Conservation (phyloP, 2,329 filamentous ascomycete genomes). For the Cladosporium austrohemisphaericum region DNA sequence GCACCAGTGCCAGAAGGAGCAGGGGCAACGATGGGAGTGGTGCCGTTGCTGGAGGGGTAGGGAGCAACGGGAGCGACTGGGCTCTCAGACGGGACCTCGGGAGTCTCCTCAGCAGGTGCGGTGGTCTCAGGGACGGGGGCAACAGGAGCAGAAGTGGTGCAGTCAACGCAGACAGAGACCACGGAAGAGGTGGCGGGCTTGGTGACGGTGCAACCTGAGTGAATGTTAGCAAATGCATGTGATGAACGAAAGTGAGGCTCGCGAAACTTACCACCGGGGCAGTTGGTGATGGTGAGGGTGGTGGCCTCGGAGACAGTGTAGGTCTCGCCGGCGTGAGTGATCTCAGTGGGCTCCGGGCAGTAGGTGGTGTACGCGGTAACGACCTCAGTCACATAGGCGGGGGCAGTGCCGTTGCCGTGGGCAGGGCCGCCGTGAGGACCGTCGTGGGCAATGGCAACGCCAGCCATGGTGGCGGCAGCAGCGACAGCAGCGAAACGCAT, state of each 20-base stretch:
- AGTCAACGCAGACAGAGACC: slow-evolving; percentile 22
- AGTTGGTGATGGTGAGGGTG: slow-evolving; percentile 27
- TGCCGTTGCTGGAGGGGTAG: slow-evolving; percentile 26
- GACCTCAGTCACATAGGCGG: slow-evolving; percentile 30
- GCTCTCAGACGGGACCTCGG: background rate
- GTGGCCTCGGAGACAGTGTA: slow-evolving; percentile 25
- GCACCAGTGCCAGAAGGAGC: slow-evolving; percentile 16
- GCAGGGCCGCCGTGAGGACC: slow-evolving; percentile 28
- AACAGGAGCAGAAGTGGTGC: slow-evolving; percentile 16
- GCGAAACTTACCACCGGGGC: slow-evolving; percentile 20
- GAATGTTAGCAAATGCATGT: background rate
- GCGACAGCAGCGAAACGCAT: slow-evolving; percentile 48
- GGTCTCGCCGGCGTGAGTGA: slow-evolving; percentile 25
- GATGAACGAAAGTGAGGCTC: background rate
- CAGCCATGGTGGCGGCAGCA: slow-evolving; percentile 34
- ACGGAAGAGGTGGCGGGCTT: slow-evolving; percentile 52
- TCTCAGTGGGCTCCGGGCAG: slow-evolving; percentile 29
- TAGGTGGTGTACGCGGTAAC: slow-evolving; percentile 33
- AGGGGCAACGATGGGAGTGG: slow-evolving; percentile 9
- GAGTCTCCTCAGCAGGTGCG: slow-evolving; percentile 9
- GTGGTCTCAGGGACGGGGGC: slow-evolving; percentile 3
- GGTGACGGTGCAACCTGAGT: slow-evolving; percentile 42
- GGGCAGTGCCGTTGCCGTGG: slow-evolving; percentile 17
- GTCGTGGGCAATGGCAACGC: slow-evolving; percentile 38
- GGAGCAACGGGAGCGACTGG: slow-evolving; percentile 16